These are phyloP conservation scores for Steccherinum ochraceum DNA, from an alignment of 768 basidiomycete genomes.

Conservation along the genomic window DNA sequence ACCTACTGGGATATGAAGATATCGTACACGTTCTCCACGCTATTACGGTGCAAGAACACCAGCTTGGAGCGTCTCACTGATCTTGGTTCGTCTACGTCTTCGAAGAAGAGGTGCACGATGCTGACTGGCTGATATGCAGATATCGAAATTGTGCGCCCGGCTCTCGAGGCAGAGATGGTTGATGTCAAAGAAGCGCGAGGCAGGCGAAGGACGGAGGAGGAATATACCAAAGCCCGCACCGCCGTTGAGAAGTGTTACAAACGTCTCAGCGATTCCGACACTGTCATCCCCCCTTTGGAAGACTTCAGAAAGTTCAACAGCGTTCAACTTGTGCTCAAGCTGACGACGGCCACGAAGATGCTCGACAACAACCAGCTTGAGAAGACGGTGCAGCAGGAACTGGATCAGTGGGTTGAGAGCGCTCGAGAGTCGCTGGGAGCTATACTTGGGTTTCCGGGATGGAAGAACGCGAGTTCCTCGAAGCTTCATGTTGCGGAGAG, in stretches of 20 bases:
- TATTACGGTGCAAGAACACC: constrained; percentile 31
- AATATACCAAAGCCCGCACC: constrained; percentile 21
- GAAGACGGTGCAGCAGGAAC: constrained; percentile 23
- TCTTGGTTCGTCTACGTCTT: constrained; percentile 27
- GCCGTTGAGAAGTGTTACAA: constrained; percentile 40
- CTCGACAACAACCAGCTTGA: background rate
- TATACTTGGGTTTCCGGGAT: constrained; percentile 44
- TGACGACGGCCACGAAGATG: background rate
- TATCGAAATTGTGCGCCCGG: constrained; percentile 15
- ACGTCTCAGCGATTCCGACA: constrained; percentile 27
- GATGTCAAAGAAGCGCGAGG: constrained; percentile 18
- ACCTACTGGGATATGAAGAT: constrained; percentile 33
- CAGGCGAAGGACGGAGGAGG: constrained; percentile 23
- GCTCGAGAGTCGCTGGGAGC: constrained; percentile 39
- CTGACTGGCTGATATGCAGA: too few relatives aligned
- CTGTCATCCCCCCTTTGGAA: constrained; percentile 4
- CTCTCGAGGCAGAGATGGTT: constrained; percentile 26
- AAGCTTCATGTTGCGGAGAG: constrained; percentile 51
- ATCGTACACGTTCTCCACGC: constrained; percentile 31
- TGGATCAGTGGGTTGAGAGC: constrained; percentile 41
- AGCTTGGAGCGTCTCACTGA: constrained; percentile 32
- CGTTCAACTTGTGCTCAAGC: constrained; percentile 5
- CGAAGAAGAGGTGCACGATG: background rate
- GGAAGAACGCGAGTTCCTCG: constrained; percentile 42
- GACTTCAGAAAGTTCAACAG: constrained; percentile 11